Percentiles rank a stretch among this genome's conserved stretches.
Conservation (phyloP, 2,329 filamentous ascomycete genomes). For the Rhynchosporium secalis region DNA sequence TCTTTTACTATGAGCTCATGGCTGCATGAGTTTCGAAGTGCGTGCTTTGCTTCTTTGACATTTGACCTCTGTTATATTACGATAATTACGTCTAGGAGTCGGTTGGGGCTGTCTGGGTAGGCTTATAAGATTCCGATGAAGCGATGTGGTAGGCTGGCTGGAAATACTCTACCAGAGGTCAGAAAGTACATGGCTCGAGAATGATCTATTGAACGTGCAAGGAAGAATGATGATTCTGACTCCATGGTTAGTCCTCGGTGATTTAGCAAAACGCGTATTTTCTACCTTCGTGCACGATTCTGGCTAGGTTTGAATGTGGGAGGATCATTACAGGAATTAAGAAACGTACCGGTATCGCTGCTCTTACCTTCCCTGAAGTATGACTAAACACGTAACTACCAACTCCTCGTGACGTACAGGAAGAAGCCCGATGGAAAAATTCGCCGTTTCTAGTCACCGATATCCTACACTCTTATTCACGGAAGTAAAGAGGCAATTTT, state of each 20-base stretch:
- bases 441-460: constrained; percentile 15
- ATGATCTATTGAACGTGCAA: constrained; percentile 67
- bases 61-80: too few species aligned
- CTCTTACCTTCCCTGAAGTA: too few species aligned
- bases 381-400: too few species aligned
- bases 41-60: too few species aligned
- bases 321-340: not conserved
- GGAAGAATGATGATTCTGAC: constrained; percentile 68
- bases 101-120: too few species aligned
- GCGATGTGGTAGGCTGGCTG: constrained; percentile 46
- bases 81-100: too few species aligned
- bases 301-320: not conserved
- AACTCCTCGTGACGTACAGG: too few species aligned
- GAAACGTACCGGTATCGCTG: constrained; percentile 2
- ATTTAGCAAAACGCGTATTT: constrained; percentile 71
- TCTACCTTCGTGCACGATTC: constrained; percentile 44
- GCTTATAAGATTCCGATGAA: too few species aligned
- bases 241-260: constrained; percentile 70
- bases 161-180: constrained; percentile 64
- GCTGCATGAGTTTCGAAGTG: too few species aligned
- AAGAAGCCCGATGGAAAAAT: constrained; percentile 2
- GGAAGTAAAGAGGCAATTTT: constrained; percentile 41
- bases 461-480: constrained; percentile 27
- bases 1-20: too few species aligned
- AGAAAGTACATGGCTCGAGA: constrained; percentile 62